Base-by-base conservation (phyloP, 805 yeast species). In the Geotrichum ghanense region DNA sequence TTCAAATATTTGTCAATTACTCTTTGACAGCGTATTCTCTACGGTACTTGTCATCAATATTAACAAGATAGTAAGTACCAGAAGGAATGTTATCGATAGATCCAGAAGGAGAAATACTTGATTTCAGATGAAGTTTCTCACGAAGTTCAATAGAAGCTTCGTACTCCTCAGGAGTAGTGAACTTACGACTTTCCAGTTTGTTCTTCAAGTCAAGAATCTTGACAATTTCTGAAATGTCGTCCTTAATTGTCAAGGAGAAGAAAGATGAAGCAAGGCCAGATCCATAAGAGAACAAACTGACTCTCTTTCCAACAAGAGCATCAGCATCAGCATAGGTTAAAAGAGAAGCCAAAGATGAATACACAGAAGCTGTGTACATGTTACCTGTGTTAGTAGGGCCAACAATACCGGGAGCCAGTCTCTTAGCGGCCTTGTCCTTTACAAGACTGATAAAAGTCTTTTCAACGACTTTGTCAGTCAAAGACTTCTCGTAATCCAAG, bases 311-410 rank as follows among this genome's bases (percentile, higher is more conserved):
- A 66, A 81, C 87, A 57, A 90, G 74, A 46, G 75, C 69, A 42
- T 81, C 92, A 47, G 76, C 74, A 41, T 86, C 89, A 52, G 82
- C 83, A 62, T 73, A 83, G 62, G 74, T 78, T 57, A 92, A 72
- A 54, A 87, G 70, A 12, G 97, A 90, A 25, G 90, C 75, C 50
- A 92, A 74, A 5, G 95, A 77, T 27, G 95, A 81, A 76, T 84
- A 92, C 43, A 87, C 79, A 27, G 96, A 85, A 53, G 89, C 97
- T 41, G 97, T 86, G 76, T 92, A 92, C 85, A 89, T 83, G 76
- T 92, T 92, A 70, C 99, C 99, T 52, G 95, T 87, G 70, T 90
- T 90, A 53, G 97, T 90, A 62, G 97, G 90, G 41, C 88, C 87
- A 56, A 70, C 73, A 65, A 92, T 72, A 17, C 95, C 79, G 27